Percentiles rank a stretch among this genome's conserved stretches.
These are phyloP conservation scores for Daphne laureola DNA, from an alignment of 441 rosid genomes.

Conservation along the genomic window DNA sequence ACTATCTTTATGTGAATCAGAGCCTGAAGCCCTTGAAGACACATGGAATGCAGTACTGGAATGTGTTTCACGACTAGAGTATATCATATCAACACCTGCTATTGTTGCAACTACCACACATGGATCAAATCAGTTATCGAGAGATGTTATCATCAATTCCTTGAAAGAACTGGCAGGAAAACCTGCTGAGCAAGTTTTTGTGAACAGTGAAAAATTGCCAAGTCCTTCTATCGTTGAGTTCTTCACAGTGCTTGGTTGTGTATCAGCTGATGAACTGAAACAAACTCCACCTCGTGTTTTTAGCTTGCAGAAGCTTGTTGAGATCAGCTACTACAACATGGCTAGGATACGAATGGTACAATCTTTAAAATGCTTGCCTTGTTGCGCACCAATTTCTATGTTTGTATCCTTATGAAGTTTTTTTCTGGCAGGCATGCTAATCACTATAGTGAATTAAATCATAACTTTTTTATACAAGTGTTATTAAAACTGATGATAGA, in stretches of 20 bases:
- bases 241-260: slow-evolving; percentile 95
- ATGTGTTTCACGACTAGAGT: slow-evolving; percentile 99
- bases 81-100: slow-evolving; percentile 83
- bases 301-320: slow-evolving; percentile 98
- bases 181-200: slow-evolving; percentile 93
- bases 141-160: slow-evolving; percentile 92
- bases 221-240: slow-evolving; percentile 95
- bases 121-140: slow-evolving; percentile 98
- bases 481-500: too few species aligned
- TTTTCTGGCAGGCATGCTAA: slow-evolving; percentile 6
- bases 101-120: slow-evolving; percentile 92
- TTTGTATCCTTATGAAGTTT: slow-evolving; percentile 10
- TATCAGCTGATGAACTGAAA: slow-evolving; percentile 93
- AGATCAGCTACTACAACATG: slow-evolving; percentile 99
- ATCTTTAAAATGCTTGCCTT: slow-evolving; percentile 18
- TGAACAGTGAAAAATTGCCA: slow-evolving; percentile 85
- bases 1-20: slow-evolving; percentile 68
- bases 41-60: slow-evolving; percentile 99
- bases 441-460: not conserved
- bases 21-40: slow-evolving; percentile 84
- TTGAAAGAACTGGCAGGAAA: slow-evolving; percentile 90
- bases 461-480: too few species aligned
- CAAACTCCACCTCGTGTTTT: slow-evolving; percentile 99
- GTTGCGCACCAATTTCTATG: not conserved
- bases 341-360: slow-evolving; percentile 97